Percentiles rank a stretch among this genome's conserved stretches.
Conservation (phyloP, 495 filamentous ascomycete genomes). For the Lindgomyces ingoldianus region DNA sequence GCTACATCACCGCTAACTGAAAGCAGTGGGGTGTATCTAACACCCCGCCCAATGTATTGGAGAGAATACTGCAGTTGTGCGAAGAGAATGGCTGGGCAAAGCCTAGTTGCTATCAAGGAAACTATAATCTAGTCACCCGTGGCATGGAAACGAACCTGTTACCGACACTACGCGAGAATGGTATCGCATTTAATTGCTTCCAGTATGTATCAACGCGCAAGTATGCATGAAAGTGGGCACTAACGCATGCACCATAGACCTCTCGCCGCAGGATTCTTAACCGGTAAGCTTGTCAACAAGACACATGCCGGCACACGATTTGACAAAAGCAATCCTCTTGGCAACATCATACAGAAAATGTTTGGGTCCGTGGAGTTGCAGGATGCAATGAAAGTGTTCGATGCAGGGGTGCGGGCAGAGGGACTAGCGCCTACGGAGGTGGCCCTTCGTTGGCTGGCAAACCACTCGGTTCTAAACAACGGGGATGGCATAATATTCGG, state of each 20-base stretch:
- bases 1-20: slow-evolving; percentile 1
- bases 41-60: slow-evolving; percentile 13
- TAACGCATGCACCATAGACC: slow-evolving; percentile 8
- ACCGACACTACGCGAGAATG: slow-evolving; percentile 25
- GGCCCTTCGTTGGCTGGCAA: slow-evolving; percentile 45
- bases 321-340: slow-evolving; percentile 7
- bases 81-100: slow-evolving; percentile 21
- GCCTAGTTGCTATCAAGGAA: slow-evolving; percentile 29
- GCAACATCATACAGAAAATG: neutral
- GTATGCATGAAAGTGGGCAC: neutral
- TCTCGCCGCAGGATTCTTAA: slow-evolving; percentile 29
- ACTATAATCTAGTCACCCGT: slow-evolving; percentile 30
- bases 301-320: slow-evolving; percentile 15
- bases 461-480: slow-evolving; percentile 41
- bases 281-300: slow-evolving; percentile 9
- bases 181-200: slow-evolving; percentile 21
- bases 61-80: slow-evolving; percentile 19
- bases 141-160: slow-evolving; percentile 26
- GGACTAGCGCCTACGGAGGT: slow-evolving; percentile 39
- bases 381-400: slow-evolving; percentile 11
- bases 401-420: slow-evolving; percentile 14
- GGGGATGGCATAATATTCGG: slow-evolving; percentile 47
- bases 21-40: slow-evolving; percentile 26
- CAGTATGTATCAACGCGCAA: neutral
- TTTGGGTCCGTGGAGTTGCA: slow-evolving; percentile 17